Evolutionary conservation across 495 filamentous ascomycete species (phyloP).

Genomic region (Melanomma pulvis-pyrius): DNA sequence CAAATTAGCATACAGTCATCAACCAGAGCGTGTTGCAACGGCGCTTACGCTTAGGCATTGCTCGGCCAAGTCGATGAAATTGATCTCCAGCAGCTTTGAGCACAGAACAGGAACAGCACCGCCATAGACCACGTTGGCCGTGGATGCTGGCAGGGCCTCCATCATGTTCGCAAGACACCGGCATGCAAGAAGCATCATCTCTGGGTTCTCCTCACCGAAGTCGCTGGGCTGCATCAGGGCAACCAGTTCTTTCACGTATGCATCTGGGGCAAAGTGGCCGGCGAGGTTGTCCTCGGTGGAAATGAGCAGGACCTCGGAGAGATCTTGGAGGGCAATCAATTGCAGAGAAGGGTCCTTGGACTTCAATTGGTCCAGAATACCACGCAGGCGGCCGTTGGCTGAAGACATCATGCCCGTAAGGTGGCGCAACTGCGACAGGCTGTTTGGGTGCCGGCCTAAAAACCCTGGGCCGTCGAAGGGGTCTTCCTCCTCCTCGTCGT

Average conservation of each 20-base stretch:
- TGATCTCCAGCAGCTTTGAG: constrained; percentile 89
- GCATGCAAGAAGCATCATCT: constrained; percentile 97
- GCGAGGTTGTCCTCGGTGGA: constrained; percentile 97
- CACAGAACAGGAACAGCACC: constrained; percentile 93
- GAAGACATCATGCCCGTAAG: constrained; percentile 90
- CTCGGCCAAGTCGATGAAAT: constrained; percentile 96
- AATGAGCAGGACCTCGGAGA: constrained; percentile 89
- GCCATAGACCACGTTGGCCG: constrained; percentile 93
- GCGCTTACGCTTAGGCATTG: constrained; percentile 82
- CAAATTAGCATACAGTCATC: constrained; percentile 22
- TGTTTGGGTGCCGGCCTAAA: constrained; percentile 67
- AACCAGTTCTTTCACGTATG: constrained; percentile 94
- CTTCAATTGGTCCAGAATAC: constrained; percentile 80
- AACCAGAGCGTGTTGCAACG: neutral
- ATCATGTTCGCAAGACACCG: constrained; percentile 96
- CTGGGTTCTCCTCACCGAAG: constrained; percentile 85
- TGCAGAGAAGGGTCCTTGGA: constrained; percentile 87
- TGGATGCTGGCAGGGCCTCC: constrained; percentile 92
- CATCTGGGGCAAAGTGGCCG: constrained; percentile 91
- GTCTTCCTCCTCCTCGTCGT: constrained; percentile 73
- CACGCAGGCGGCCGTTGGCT: constrained; percentile 75
- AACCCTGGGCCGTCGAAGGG: constrained; percentile 69
- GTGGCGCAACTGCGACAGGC: constrained; percentile 78
- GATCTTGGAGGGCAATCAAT: constrained; percentile 87
- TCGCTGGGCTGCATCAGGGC: constrained; percentile 88